Conservation (phyloP, 495 filamentous ascomycete genomes). For the Penicillium argentinense region DNA sequence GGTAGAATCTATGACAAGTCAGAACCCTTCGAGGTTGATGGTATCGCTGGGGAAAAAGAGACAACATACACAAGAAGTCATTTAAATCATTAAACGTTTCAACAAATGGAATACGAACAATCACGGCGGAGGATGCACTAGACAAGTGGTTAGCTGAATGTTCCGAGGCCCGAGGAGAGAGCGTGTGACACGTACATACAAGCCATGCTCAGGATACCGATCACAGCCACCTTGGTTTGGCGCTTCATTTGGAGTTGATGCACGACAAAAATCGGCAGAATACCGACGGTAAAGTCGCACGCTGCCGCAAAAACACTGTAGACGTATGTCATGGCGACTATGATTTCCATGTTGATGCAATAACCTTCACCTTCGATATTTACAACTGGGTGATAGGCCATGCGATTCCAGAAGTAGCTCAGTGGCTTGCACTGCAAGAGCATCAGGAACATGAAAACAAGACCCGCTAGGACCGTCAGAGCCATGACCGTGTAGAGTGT, state of each 20-base stretch:
- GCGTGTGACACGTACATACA: conserved; percentile 25
- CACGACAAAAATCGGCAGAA: conserved; percentile 26
- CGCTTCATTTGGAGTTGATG: conserved; percentile 28
- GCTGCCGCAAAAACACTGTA: conserved; percentile 30
- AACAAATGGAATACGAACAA: conserved; percentile 29
- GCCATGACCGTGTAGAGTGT: conserved; percentile 35
- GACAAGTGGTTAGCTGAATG: neutral
- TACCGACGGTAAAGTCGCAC: conserved; percentile 32
- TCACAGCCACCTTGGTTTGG: conserved; percentile 26
- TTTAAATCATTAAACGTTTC: conserved; percentile 4
- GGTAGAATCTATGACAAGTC: conserved; percentile 20
- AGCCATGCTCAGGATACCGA: conserved; percentile 27
- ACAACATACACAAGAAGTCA: conserved; percentile 32
- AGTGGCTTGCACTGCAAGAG: conserved; percentile 31
- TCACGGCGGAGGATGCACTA: conserved; percentile 29
- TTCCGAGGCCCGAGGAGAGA: neutral
- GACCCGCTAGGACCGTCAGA: conserved; percentile 24
- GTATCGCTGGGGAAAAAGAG: neutral
- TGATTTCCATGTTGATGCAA: conserved; percentile 7
- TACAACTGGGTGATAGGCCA: neutral
- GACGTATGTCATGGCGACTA: conserved; percentile 24
- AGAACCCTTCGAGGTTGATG: neutral
- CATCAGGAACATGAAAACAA: conserved; percentile 30
- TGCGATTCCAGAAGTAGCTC: conserved; percentile 30
- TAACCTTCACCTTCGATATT: conserved; percentile 12